These are phyloP conservation scores for Platismatia glauca DNA, from an alignment of 495 filamentous ascomycete species.

Conservation along the genomic window DNA sequence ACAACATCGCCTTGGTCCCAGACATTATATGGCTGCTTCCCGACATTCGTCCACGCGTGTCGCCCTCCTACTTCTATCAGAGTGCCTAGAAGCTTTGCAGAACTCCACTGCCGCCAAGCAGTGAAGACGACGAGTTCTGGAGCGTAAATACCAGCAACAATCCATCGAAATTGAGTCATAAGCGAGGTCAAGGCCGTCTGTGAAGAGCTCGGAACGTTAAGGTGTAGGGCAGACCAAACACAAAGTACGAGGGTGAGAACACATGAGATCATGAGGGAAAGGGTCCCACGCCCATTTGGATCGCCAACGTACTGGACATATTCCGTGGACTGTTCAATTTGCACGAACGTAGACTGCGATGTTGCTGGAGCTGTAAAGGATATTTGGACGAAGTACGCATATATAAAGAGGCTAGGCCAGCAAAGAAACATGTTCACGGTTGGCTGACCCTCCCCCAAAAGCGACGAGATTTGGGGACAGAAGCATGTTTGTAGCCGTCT, in stretches of 20 bases:
- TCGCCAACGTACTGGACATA: not conserved
- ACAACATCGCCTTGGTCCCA: too few relatives aligned
- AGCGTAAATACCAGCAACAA: not conserved
- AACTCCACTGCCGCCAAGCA: constrained; percentile 13
- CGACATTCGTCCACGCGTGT: too few relatives aligned
- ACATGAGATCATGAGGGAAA: too few relatives aligned
- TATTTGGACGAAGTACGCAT: not conserved
- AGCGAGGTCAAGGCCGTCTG: not conserved
- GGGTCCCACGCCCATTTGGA: too few relatives aligned
- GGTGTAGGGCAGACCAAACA: constrained; percentile 35
- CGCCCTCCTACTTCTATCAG: too few relatives aligned
- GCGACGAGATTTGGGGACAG: not conserved
- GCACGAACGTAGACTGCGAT: not conserved
- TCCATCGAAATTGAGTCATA: not conserved
- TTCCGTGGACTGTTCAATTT: not conserved
- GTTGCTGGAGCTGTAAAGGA: not conserved
- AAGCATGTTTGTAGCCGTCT: not conserved
- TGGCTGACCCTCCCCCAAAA: not conserved
- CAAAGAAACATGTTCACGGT: not conserved
- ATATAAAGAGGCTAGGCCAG: not conserved
- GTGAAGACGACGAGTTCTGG: constrained; percentile 7
- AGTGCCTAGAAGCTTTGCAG: constrained; percentile 10
- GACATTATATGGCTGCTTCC: too few relatives aligned
- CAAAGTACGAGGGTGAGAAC: too few relatives aligned
- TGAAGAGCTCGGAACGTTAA: constrained; percentile 30